Evolutionary conservation across 1,284 basidiomycete genomes (phyloP), one percentile per base, ranked within the genome.

Genomic region (Marasmius fiardii): DNA sequence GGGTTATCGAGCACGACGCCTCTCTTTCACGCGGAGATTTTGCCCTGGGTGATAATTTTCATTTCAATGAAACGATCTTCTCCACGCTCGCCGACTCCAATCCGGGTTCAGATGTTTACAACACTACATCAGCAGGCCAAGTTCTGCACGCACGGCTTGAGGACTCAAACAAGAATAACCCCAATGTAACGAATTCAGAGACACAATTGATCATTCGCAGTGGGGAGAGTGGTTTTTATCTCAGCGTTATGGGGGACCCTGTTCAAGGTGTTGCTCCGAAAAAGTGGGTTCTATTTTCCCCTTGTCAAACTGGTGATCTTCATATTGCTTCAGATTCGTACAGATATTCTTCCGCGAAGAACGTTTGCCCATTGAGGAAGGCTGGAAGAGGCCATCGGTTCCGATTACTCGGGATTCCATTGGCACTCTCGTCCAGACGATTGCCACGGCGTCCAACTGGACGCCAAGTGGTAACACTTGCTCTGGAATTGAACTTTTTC

Each of bases 1-100:
- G 55, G 14, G 56, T 53, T 35, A 56, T 63, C 16, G 62, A 65
- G 52, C 61, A 62, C 54, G 62, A 65, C 51, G 64, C 59, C 18
- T 64, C 63, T 18, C 28, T 63, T 43, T 63, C 64, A 24, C 60
- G 63, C 39, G 43, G 26, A 3, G 63, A 65, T 51, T 51, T 31
- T 34, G 50, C 51, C 28, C 49, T 54, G 33, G 61, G 62, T 3
- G 60, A 62, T 47, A 62, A 62, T 37, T 43, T 60, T 33, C 47
- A 56, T 20, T 64, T 64, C 60, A 61, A 63, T 55, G 28, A 50
- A 18, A 34, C 21, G 31, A 50, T 50, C 31, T 50, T 50, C 21
- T 20, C 6, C 6, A 50, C 48, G 4, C 48, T 50, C 8, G 24
- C 28, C 28, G 33, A 50, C 24, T 50, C 48, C 14, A 50, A 50